A percentile compares a stretch with the other conserved stretches of the same genome.
Conservation (phyloP, 164 flowering plant genomes). For the Berberis thunbergii region DNA sequence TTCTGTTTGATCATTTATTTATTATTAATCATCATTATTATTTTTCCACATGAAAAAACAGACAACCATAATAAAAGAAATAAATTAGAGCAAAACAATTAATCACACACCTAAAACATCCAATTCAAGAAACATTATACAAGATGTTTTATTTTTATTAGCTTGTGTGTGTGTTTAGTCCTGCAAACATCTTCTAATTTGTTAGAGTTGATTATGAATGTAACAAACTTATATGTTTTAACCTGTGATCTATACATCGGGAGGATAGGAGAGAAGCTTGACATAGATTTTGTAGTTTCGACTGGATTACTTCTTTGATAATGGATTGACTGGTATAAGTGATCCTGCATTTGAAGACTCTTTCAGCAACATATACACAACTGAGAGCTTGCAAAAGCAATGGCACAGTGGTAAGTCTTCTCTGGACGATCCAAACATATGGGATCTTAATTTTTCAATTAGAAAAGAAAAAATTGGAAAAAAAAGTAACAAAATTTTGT, state of each 20-base stretch:
- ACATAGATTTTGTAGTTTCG: slow-evolving; percentile 54
- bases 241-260: slow-evolving; percentile 46
- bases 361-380: slow-evolving; percentile 51
- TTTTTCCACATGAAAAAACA: no score
- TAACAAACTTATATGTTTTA: no score
- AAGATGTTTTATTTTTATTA: no score
- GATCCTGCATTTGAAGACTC: slow-evolving; percentile 57
- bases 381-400: slow-evolving; percentile 51
- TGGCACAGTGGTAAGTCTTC: slow-evolving; percentile 53
- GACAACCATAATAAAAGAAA: no score
- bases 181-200: no score
- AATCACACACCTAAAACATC: no score
- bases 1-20: no score
- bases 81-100: no score
- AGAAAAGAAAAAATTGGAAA: neutral
- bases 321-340: slow-evolving; percentile 40
- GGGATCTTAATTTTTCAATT: neutral
- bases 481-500: neutral
- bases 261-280: slow-evolving; percentile 39
- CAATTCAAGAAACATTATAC: no score
- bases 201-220: no score
- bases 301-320: slow-evolving; percentile 69
- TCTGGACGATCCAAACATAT: neutral
- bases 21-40: no score
- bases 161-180: no score